These are phyloP conservation scores for Ustilago nuda DNA, from an alignment of 1,284 basidiomycete species.

Conservation along the genomic window DNA sequence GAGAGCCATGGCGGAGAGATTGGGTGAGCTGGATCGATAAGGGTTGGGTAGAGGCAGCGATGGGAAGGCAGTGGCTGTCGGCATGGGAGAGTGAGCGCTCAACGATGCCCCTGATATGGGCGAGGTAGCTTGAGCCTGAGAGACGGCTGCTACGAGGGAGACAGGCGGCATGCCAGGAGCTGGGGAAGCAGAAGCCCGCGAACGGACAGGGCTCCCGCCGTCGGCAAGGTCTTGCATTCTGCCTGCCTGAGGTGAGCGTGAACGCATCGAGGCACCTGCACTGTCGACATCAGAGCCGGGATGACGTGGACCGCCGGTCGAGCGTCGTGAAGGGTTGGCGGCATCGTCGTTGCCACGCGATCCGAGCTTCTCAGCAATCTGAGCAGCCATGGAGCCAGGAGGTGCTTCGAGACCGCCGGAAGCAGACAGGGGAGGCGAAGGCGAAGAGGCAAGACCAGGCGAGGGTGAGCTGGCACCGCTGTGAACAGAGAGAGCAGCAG, in stretches of 20 bases:
- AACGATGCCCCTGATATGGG: slow-evolving; percentile 9
- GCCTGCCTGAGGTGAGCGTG: slow-evolving; percentile 45
- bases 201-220: slow-evolving; percentile 42
- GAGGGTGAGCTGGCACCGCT: slow-evolving; percentile 48
- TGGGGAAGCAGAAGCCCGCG: slow-evolving; percentile 38
- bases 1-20: slow-evolving; percentile 46
- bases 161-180: slow-evolving; percentile 28
- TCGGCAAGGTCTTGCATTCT: slow-evolving; percentile 27
- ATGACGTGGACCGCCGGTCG: slow-evolving; percentile 23
- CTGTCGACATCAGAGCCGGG: slow-evolving; percentile 50
- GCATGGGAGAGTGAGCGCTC: slow-evolving; percentile 33
- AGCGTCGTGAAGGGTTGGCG: slow-evolving; percentile 13
- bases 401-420: slow-evolving; percentile 53
- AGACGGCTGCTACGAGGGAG: slow-evolving; percentile 39
- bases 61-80: slow-evolving; percentile 56
- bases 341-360: slow-evolving; percentile 20
- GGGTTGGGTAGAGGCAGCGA: slow-evolving; percentile 61
- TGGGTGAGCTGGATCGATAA: slow-evolving; percentile 56
- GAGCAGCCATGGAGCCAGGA: slow-evolving; percentile 60
- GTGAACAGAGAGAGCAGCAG: slow-evolving; percentile 55
- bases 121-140: slow-evolving; percentile 24
- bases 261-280: slow-evolving; percentile 37
- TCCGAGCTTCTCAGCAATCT: slow-evolving; percentile 59
- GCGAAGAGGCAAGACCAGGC: slow-evolving; percentile 38
- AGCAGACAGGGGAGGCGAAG: slow-evolving; percentile 50